phyloP scores from a whole-genome alignment of 2,329 filamentous ascomycete species.

The Orbilia brochopaga region DNA sequence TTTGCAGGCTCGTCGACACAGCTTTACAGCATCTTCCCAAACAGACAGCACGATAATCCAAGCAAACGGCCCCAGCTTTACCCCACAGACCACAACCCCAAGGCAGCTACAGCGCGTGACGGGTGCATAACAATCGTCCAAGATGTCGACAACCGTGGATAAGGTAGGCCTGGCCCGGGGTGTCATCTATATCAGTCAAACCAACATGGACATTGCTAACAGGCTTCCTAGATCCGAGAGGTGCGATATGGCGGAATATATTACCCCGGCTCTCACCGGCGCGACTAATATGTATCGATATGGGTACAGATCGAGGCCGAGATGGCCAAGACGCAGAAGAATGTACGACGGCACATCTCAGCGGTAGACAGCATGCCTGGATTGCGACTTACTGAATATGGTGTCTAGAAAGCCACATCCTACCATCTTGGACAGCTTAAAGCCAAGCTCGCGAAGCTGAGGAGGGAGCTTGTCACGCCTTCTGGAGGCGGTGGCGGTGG shows the following conservation, averaged over 20 bases:
- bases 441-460: conserved; percentile 96
- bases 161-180: conserved; percentile 76
- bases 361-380: background rate
- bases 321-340: conserved; percentile 98
- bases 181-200: conserved; percentile 70
- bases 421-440: conserved; percentile 96
- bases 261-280: background rate
- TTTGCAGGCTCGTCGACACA: conserved; percentile 31
- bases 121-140: conserved; percentile 59
- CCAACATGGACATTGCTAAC: conserved; percentile 85
- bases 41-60: conserved; percentile 34
- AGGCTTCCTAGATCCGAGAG: conserved; percentile 44
- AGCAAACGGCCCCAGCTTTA: conserved; percentile 21
- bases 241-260: conserved; percentile 44
- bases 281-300: conserved; percentile 13
- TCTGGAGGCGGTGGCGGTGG: conserved; percentile 79
- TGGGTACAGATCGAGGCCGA: conserved; percentile 57
- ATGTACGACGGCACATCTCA: conserved; percentile 58
- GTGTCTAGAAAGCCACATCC: conserved; percentile 74
- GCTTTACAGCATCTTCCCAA: conserved; percentile 6
- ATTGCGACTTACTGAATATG: conserved; percentile 5
- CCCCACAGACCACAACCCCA: background rate
- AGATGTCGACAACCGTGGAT: conserved; percentile 95
- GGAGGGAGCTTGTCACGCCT: conserved; percentile 91
- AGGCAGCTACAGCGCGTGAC: conserved; percentile 40